Evolutionary conservation across 257 asterid genomes (phyloP).

Genomic region (Primulina huaijiensis): DNA sequence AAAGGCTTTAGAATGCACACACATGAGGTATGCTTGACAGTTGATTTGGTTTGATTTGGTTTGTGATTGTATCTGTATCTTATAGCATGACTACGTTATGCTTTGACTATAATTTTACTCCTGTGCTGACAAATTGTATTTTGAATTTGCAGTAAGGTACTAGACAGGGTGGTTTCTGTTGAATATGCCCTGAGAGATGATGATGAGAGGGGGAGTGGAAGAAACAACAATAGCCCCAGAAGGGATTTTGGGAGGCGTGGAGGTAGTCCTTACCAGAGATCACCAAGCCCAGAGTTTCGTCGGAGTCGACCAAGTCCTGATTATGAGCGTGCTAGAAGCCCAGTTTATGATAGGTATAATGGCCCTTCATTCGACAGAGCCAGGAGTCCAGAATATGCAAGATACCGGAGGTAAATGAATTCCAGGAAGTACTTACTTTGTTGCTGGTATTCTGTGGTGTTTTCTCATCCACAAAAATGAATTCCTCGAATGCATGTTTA

Average conservation of each 20-base stretch:
- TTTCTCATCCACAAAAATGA: not conserved
- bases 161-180: conserved; percentile 86
- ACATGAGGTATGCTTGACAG: conserved; percentile 59
- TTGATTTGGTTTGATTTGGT: not conserved
- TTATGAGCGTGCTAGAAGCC: conserved; percentile 66
- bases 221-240: conserved; percentile 51
- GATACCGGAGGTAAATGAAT: conserved; percentile 53
- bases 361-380: conserved; percentile 56
- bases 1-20: conserved; percentile 85
- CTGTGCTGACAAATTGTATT: conserved; percentile 15
- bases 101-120: not conserved
- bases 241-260: conserved; percentile 54
- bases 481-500: not conserved
- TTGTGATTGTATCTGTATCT: not conserved
- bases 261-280: conserved; percentile 59
- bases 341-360: conserved; percentile 57
- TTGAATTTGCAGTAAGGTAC: conserved; percentile 59
- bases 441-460: not conserved
- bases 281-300: conserved; percentile 59
- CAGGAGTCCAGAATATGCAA: conserved; percentile 69
- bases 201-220: conserved; percentile 57
- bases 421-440: not conserved
- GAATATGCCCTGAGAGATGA: conserved; percentile 94
- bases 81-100: not conserved
- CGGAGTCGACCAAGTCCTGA: conserved; percentile 80